Conservation (phyloP, 1,284 basidiomycete species). For the Boletus calvinii region DNA sequence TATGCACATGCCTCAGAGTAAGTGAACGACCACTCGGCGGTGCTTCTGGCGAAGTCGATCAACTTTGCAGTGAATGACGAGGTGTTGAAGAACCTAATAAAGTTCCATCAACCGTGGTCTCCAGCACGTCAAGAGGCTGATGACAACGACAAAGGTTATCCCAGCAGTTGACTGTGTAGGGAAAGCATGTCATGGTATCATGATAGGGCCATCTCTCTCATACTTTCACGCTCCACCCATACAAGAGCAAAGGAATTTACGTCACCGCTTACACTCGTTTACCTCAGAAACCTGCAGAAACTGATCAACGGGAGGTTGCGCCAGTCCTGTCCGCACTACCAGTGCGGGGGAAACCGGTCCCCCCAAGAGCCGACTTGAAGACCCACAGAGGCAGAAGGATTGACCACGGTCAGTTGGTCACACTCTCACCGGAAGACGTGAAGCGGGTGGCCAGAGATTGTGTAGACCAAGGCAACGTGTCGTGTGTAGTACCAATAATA, state of each 20-base stretch:
- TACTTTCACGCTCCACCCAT: slow-evolving; percentile 41
- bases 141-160: slow-evolving; percentile 38
- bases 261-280: slow-evolving; percentile 43
- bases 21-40: not conserved
- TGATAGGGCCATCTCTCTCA: slow-evolving; percentile 11
- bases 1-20: slow-evolving; percentile 10
- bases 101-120: not conserved
- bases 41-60: not conserved
- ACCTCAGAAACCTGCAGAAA: not conserved
- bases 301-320: slow-evolving; percentile 30
- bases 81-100: not conserved
- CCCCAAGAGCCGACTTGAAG: slow-evolving; percentile 41
- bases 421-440: slow-evolving; percentile 15
- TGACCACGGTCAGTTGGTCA: slow-evolving; percentile 13
- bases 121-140: slow-evolving; percentile 24
- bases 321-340: too few species aligned
- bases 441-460: slow-evolving; percentile 4
- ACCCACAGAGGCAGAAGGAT: slow-evolving; percentile 39
- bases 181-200: not conserved
- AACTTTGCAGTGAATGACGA: not conserved
- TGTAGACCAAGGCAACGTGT: too few species aligned
- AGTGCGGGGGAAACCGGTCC: too few species aligned
- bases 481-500: slow-evolving; percentile 13
- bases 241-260: slow-evolving; percentile 39
- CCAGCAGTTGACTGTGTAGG: slow-evolving; percentile 47